A percentile compares a stretch with the other conserved stretches of the same genome.
These are phyloP conservation scores for Xylaria polymorpha DNA, from an alignment of 2,329 filamentous ascomycete species.

Conservation along the genomic window DNA sequence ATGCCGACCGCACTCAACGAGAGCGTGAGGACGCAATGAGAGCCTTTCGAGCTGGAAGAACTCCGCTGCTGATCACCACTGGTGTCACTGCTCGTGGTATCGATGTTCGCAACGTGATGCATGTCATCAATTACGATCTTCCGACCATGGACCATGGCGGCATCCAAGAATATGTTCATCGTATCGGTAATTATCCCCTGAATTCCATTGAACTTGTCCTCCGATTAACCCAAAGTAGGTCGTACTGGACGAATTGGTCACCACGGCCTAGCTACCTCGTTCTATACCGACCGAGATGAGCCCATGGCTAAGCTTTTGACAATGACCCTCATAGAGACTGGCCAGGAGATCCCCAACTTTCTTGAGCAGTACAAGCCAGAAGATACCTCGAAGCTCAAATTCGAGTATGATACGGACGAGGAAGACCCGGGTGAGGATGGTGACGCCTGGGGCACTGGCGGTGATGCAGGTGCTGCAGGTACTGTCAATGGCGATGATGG, in stretches of 20 bases:
- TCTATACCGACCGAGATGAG: conserved; percentile 84
- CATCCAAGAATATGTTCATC: conserved; percentile 92
- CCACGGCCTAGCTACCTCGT: conserved; percentile 84
- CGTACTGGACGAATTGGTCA: conserved; percentile 96
- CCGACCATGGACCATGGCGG: conserved; percentile 81
- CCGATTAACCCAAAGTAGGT: conserved; percentile 60
- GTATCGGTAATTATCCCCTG: conserved; percentile 77
- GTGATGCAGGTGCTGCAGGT: conserved; percentile 25
- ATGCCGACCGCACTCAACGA: conserved; percentile 84
- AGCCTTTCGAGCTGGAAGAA: conserved; percentile 78
- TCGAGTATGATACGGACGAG: conserved; percentile 67
- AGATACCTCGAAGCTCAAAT: conserved; percentile 61
- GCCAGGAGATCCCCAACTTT: conserved; percentile 85
- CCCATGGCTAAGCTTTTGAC: conserved; percentile 79
- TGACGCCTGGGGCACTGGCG: conserved; percentile 40
- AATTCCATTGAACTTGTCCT: conserved; percentile 8
- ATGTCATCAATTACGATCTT: conserved; percentile 94
- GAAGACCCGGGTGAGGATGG: conserved; percentile 45
- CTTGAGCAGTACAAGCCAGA: conserved; percentile 73
- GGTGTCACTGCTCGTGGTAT: conserved; percentile 89
- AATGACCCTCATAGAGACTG: conserved; percentile 82
- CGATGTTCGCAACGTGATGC: conserved; percentile 86
- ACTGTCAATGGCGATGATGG: conserved; percentile 25
- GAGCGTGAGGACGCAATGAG: conserved; percentile 94
- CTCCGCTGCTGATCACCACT: conserved; percentile 86